Evolutionary conservation across 495 filamentous ascomycete genomes (phyloP), one percentile per base, ranked within the genome.

Genomic region (Penicillium samsonianum): DNA sequence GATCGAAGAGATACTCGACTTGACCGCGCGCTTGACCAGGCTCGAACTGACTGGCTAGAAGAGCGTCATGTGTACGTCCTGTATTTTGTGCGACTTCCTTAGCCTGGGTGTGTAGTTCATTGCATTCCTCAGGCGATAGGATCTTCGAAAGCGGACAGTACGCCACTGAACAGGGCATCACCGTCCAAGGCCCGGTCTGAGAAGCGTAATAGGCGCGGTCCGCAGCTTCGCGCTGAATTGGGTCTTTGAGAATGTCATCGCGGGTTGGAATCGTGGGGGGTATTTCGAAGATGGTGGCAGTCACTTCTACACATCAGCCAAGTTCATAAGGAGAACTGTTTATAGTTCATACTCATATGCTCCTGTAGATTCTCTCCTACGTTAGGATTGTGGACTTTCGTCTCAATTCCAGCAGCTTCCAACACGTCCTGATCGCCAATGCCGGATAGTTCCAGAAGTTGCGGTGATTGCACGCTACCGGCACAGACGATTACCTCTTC

Each of bases 291-390:
- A 81, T 68, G 20, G 68, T 68, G 11, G 70, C 64, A 5, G 76
- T 78, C 70, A 78, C 76, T 79, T 19, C 17, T 14, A 20, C 44
- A 26, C 16, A 16, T 52, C 14, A 53, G 50, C 16, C 2, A n/a
- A 12, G n/a, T 22, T 42, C 17, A 26, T 2, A 30, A 17, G 23
- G 1, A 16, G 12, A n/a, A 38, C 31, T 2, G 5, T 1, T 23
- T n/a, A 52, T 31, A 51, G 35, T 55, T 5, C 71, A 42, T 67
- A 76, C 79, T 78, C 49, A 78, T 57, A 56, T 84, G 82, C 28
- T 84, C 82, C 57, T 86, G 82, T 3, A 85, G 64, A 41, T 84
- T 84, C 48, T 80, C 75, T 5, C 83, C 82, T 2, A 85, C 82
- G 17, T 77, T 76, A 0, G 77, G 65, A 31, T 75, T 77, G 22